Conservation (phyloP, 805 yeast genomes). For the Yamadazyma endophytica region DNA sequence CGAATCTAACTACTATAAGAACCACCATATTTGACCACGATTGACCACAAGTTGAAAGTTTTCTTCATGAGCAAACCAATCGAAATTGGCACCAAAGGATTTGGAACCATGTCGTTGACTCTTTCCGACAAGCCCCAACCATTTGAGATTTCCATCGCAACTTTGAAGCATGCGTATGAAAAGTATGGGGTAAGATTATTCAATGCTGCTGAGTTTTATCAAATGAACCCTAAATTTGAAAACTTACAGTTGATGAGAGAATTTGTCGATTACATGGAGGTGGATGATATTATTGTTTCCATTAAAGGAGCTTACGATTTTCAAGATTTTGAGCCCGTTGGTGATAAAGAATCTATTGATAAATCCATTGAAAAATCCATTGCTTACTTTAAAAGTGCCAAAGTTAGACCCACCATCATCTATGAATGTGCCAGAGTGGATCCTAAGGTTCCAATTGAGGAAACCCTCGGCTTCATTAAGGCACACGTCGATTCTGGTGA, state of each 20-base stretch:
- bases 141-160: conserved; percentile 47
- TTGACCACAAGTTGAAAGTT: no score
- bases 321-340: no score
- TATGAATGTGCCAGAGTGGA: conserved; percentile 77
- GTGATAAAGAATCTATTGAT: conserved; percentile 43
- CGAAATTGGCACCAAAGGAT: no score
- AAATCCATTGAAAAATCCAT: conserved; percentile 46
- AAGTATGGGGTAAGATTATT: conserved; percentile 47
- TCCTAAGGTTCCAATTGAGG: conserved; percentile 50
- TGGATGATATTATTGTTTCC: background rate
- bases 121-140: conserved; percentile 60
- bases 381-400: conserved; percentile 18
- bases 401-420: conserved; percentile 33
- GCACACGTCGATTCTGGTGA: conserved; percentile 60
- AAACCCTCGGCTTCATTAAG: conserved; percentile 52
- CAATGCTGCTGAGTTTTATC: conserved; percentile 81
- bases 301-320: background rate
- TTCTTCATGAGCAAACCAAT: no score
- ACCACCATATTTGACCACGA: no score
- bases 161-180: conserved; percentile 47
- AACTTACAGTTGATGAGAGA: conserved; percentile 56
- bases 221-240: conserved; percentile 31
- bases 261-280: no score
- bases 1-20: no score
- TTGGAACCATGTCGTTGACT: conserved; percentile 81